phyloP scores from a whole-genome alignment of 441 rosid species.

The Melianthus villosus region DNA sequence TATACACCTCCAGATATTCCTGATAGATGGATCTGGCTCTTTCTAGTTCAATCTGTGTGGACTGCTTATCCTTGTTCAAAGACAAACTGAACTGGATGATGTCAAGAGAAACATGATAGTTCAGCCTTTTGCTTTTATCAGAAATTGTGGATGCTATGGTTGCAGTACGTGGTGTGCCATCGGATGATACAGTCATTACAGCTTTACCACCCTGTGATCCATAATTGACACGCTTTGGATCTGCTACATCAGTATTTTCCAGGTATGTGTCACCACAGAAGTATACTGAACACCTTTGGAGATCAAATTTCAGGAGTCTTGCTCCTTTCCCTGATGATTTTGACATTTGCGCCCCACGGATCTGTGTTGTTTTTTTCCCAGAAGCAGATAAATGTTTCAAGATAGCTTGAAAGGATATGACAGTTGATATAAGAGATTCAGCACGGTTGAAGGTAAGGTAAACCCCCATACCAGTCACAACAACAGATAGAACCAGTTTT shows the following conservation, averaged over 20 bases:
- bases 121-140: slow-evolving; percentile 47
- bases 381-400: slow-evolving; percentile 46
- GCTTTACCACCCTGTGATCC: slow-evolving; percentile 96
- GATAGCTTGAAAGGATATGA: slow-evolving; percentile 62
- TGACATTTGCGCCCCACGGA: slow-evolving; percentile 32
- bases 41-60: slow-evolving; percentile 82
- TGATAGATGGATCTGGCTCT: slow-evolving; percentile 77
- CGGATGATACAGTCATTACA: slow-evolving; percentile 47
- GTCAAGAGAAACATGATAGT: slow-evolving; percentile 66
- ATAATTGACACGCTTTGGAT: slow-evolving; percentile 95
- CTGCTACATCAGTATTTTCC: slow-evolving; percentile 56
- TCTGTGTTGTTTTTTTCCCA: slow-evolving; percentile 34
- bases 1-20: slow-evolving; percentile 50
- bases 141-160: slow-evolving; percentile 39
- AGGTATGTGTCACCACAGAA: slow-evolving; percentile 51
- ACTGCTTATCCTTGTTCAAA: slow-evolving; percentile 77
- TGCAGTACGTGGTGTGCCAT: slow-evolving; percentile 74
- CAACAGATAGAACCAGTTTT: slow-evolving; percentile 70
- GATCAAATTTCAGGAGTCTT: slow-evolving; percentile 56
- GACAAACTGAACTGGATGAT: slow-evolving; percentile 52
- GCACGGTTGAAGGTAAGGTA: slow-evolving; percentile 59
- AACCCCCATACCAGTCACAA: slow-evolving; percentile 74
- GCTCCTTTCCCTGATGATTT: slow-evolving; percentile 79
- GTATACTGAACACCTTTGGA: slow-evolving; percentile 69
- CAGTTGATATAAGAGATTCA: slow-evolving; percentile 59